Evolutionary conservation across 768 basidiomycete genomes (phyloP), one percentile per base, ranked within the genome.

Genomic region (Pulveroboletus sp.): DNA sequence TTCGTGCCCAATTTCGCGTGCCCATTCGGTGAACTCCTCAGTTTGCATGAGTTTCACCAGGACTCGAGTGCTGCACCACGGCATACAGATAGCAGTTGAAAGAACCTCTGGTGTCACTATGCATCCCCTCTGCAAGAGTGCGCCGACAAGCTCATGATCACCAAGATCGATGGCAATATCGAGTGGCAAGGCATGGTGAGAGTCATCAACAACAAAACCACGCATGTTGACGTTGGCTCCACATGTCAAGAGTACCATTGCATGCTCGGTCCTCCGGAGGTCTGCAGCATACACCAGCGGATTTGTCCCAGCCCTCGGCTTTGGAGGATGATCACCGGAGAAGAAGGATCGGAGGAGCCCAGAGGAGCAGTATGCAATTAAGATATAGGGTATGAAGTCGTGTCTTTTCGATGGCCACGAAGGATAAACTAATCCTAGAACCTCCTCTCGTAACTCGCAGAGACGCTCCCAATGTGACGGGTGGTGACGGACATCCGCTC

Each of bases 281-380:
- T 48, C 37, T 5, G 53, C 27, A 6, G 48, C 48, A 32, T 56
- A 55, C 16, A 56, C 21, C 1, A 55, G 49, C 0, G 55, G 49
- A 5, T 39, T 52, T 4, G 56, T 58, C 20, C 55, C 40, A 4
- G 10, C 20, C 14, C 46, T 47, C 17, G 39, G 31, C 6, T 25
- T 34, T 23, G 40, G 5, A 13, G 29, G n/a, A 11, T 6, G 10
- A 25, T 13, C 6, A 17, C 10, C 7, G 14, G 40, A 37, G 8
- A 49, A 23, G 17, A 49, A 49, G 7, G 42, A 17, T 10, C 13
- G 48, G 23, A 49, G 23, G 10, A 49, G 31, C 11, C 11, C 27
- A 6, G 17, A 5, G 12, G 48, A 7, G 23, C 31, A 36, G 35
- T 49, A 41, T 21, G 48, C 48, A 6, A 49, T 43, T 23, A 49